These are phyloP conservation scores for Mycena polygramma DNA, from an alignment of 768 basidiomycete species.

Conservation along the genomic window DNA sequence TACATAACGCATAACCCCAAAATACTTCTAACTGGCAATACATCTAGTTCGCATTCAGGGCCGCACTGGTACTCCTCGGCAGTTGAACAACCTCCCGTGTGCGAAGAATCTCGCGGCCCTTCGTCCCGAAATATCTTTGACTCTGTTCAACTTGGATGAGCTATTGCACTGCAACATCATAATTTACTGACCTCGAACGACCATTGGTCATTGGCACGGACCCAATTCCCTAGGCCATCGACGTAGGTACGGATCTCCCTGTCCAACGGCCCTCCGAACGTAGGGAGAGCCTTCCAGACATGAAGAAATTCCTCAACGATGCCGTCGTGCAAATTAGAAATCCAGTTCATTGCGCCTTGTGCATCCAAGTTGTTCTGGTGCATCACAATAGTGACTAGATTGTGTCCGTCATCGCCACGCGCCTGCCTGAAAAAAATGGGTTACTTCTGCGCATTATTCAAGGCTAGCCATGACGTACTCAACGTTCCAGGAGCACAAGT, in stretches of 20 bases:
- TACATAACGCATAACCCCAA: too few relatives aligned
- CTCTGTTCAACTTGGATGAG: too few relatives aligned
- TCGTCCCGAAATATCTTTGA: too few relatives aligned
- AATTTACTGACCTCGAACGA: not conserved
- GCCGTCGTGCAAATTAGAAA: conserved; percentile 6
- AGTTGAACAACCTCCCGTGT: too few relatives aligned
- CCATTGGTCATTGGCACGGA: conserved; percentile 6
- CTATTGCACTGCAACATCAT: too few relatives aligned
- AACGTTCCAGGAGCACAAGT: not conserved
- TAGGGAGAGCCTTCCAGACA: not conserved
- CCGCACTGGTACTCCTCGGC: too few relatives aligned
- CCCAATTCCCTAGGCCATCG: conserved; percentile 14
- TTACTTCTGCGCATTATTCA: not conserved
- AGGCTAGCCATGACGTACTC: not conserved
- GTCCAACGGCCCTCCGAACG: conserved; percentile 12
- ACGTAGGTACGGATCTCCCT: conserved; percentile 6
- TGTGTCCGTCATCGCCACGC: conserved; percentile 5
- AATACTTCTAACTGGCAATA: too few relatives aligned
- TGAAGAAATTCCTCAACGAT: not conserved
- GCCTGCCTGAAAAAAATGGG: conserved; percentile 6
- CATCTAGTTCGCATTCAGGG: too few relatives aligned
- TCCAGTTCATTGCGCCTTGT: conserved; percentile 9
- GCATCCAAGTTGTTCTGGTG: conserved; percentile 1
- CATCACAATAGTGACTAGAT: conserved; percentile 3
- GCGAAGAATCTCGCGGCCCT: too few relatives aligned